Conservation (phyloP, 2,329 filamentous ascomycete genomes). For the Cladosporium sp. region DNA sequence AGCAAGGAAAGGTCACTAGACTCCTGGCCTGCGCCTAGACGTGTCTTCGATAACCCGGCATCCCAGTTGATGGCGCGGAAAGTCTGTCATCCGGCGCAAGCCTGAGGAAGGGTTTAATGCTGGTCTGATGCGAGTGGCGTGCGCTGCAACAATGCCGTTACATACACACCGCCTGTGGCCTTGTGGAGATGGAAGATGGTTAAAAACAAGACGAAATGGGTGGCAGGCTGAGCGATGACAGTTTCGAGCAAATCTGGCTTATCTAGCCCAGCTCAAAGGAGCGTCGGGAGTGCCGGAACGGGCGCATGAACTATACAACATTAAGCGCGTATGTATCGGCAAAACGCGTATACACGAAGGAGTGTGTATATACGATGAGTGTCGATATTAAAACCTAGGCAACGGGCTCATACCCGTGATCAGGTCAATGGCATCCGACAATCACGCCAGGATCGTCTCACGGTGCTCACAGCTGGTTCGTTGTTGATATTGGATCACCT, state of each 20-base stretch:
- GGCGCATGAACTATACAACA: background rate
- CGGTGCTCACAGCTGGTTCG: background rate
- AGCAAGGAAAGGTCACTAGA: background rate
- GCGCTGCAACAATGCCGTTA: background rate
- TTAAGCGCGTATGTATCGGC: background rate
- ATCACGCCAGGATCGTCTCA: too few species aligned
- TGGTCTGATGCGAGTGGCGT: background rate
- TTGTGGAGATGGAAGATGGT: background rate
- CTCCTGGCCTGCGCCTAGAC: background rate
- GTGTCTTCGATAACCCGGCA: background rate
- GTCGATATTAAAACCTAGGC: too few species aligned
- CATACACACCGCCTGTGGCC: background rate
- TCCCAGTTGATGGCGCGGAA: background rate
- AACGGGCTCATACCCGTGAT: too few species aligned
- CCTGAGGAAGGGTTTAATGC: background rate
- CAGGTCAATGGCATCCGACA: too few species aligned
- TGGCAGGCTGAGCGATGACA: background rate
- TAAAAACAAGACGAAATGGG: background rate
- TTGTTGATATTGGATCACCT: background rate
- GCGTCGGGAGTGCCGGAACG: background rate
- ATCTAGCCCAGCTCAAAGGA: background rate
- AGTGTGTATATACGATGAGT: too few species aligned
- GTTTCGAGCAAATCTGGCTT: background rate
- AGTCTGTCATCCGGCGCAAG: background rate
- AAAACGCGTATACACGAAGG: background rate